Base-by-base conservation (phyloP, 169 alveolate genomes). In the Cryptosporidium sp. region DNA sequence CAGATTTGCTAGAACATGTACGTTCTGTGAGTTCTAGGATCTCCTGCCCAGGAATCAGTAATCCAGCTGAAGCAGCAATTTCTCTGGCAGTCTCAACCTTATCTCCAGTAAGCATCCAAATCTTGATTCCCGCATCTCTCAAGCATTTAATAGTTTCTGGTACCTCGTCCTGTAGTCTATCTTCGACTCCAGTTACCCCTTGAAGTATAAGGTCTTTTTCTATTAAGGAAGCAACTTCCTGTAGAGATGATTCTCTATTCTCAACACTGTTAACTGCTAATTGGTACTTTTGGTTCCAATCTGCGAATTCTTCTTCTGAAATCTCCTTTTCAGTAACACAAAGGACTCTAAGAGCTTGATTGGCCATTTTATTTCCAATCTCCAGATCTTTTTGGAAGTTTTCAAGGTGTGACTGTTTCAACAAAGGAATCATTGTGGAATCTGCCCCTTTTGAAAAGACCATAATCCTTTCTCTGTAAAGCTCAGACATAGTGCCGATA, bases 61-160 rank as follows among this genome's bases (percentile, higher is more conserved):
- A 50, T 12, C 73, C 73, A 12, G 86, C 86, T 45, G 86, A 75
- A 33, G 51, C 41, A 10, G 86, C 97, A 6, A 98, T 97, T 93
- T 97, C 98, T 85, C 97, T 96, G 5, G 99, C 99, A 8, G 99
- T 97, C 86, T 97, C 99, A 71, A 98, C 94, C 92, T 97, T 98
- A 93, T 97, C 99, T 41, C 99, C 99, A 8, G 99, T 98, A 35
- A 98, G 94, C 99, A 98, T 98, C 99, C 99, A 98, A 3, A 98
- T 96, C 87, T 97, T 97, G 45, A 98, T 97, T 21, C 99, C 99
- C 1, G 99, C 99, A 51, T 93, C 85, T 80, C 97, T 92, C 75
- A 98, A 93, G 71, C 96, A 97, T 69, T 95, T 96, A 51, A 98
- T 96, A 4, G 98, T 95, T 92, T 98, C 98, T 14, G 99, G 98